Percentiles rank a stretch among this genome's conserved stretches.
These are phyloP conservation scores for Dendrostoma leiphaemia DNA, from an alignment of 2,329 filamentous ascomycete genomes.

Conservation along the genomic window DNA sequence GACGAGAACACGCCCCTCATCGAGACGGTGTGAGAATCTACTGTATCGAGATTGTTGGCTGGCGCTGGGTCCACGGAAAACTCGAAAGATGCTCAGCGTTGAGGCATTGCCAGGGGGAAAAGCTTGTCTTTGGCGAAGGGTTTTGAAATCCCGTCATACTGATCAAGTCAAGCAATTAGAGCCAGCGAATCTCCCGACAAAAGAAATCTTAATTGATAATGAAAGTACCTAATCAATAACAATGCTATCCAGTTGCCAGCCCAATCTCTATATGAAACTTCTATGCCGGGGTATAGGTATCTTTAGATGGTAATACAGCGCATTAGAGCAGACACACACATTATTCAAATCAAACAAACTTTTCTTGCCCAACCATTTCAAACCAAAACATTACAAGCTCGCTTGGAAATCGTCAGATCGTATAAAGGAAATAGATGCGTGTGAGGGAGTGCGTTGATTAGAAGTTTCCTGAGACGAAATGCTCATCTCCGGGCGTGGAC, in stretches of 20 bases:
- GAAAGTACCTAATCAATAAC: constrained; percentile 1
- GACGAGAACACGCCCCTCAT: background rate
- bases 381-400: background rate
- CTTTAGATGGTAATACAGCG: background rate
- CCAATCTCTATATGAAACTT: constrained; percentile 10
- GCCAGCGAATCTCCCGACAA: background rate
- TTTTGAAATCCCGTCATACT: no score
- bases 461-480: constrained; percentile 8
- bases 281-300: constrained; percentile 18
- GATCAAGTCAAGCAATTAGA: background rate
- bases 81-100: background rate
- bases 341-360: background rate
- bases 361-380: constrained; percentile 3
- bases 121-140: no score
- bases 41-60: background rate
- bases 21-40: background rate
- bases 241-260: background rate
- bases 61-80: background rate
- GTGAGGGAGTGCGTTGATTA: no score
- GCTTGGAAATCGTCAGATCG: background rate
- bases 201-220: constrained; percentile 7
- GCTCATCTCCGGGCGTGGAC: constrained; percentile 15
- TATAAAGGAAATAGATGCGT: background rate
- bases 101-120: background rate
- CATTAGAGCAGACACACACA: background rate